Percentiles rank a stretch among this genome's conserved stretches.
Conservation (phyloP, 345 rosid genomes). For the Populus nigra region DNA sequence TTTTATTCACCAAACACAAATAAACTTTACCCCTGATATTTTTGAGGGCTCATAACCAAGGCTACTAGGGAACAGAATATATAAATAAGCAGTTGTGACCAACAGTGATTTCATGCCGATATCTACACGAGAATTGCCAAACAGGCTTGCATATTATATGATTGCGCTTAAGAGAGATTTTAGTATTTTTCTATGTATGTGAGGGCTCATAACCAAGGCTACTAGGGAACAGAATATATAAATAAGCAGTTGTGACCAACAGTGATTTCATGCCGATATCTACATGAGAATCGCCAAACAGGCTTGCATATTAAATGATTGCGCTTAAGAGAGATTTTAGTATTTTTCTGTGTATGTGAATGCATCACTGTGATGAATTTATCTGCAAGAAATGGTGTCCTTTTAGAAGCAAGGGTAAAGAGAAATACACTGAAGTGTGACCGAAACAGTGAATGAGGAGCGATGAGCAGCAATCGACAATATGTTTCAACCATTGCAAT, state of each 20-base stretch:
- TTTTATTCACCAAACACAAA: too few species aligned
- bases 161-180: neutral
- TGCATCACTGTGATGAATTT: slow-evolving; percentile 12
- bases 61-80: too few species aligned
- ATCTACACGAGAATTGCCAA: too few species aligned
- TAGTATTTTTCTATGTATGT: neutral
- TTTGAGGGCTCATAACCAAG: too few species aligned
- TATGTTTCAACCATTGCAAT: slow-evolving; percentile 99
- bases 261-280: too few species aligned
- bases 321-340: neutral
- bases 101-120: too few species aligned
- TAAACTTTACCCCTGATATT: too few species aligned
- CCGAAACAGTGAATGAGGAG: slow-evolving; percentile 90
- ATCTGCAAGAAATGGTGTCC: slow-evolving; percentile 3
- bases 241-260: too few species aligned
- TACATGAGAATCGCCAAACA: too few species aligned
- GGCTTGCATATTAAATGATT: neutral
- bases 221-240: too few species aligned
- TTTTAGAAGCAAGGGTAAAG: slow-evolving; percentile 16
- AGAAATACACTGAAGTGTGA: slow-evolving; percentile 78
- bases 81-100: too few species aligned
- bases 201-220: too few species aligned
- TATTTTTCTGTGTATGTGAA: neutral
- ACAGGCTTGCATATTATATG: neutral
- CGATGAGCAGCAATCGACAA: slow-evolving; percentile 78